These are phyloP conservation scores for Tagetes patula DNA, from an alignment of 129 eudicot species.

Conservation along the genomic window DNA sequence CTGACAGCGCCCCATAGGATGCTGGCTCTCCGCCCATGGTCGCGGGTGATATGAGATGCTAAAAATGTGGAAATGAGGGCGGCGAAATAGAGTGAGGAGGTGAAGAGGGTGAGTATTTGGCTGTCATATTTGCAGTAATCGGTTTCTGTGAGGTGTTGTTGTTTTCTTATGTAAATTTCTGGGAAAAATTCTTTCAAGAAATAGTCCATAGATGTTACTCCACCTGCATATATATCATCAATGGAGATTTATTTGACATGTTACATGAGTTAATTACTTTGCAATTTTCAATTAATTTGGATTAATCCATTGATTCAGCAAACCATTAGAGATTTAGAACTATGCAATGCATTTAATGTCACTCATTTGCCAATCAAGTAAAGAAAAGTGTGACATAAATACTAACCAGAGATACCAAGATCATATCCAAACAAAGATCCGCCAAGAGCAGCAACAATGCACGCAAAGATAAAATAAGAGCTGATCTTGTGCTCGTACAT, in stretches of 20 bases:
- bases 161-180: slow-evolving; percentile 55
- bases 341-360: too few species aligned
- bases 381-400: background rate
- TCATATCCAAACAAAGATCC: slow-evolving; percentile 93
- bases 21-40: slow-evolving; percentile 62
- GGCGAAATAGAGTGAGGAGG: slow-evolving; percentile 77
- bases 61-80: slow-evolving; percentile 72
- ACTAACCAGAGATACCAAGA: slow-evolving; percentile 88
- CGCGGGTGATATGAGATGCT: slow-evolving; percentile 70
- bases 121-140: slow-evolving; percentile 88
- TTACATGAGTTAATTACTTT: too few species aligned
- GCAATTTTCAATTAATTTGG: too few species aligned
- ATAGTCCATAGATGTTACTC: slow-evolving; percentile 93
- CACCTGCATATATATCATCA: slow-evolving; percentile 49
- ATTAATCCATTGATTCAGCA: too few species aligned
- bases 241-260: background rate
- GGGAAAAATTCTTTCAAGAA: slow-evolving; percentile 80
- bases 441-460: slow-evolving; percentile 76
- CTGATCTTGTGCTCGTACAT: slow-evolving; percentile 65
- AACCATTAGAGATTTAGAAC: too few species aligned
- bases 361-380: too few species aligned
- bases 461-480: slow-evolving; percentile 60
- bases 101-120: slow-evolving; percentile 80
- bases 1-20: slow-evolving; percentile 71
- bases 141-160: slow-evolving; percentile 64